Evolutionary conservation across 805 yeast species (phyloP), one percentile per base, ranked within the genome.

Genomic region (Maudiozyma pseudohumilis): DNA sequence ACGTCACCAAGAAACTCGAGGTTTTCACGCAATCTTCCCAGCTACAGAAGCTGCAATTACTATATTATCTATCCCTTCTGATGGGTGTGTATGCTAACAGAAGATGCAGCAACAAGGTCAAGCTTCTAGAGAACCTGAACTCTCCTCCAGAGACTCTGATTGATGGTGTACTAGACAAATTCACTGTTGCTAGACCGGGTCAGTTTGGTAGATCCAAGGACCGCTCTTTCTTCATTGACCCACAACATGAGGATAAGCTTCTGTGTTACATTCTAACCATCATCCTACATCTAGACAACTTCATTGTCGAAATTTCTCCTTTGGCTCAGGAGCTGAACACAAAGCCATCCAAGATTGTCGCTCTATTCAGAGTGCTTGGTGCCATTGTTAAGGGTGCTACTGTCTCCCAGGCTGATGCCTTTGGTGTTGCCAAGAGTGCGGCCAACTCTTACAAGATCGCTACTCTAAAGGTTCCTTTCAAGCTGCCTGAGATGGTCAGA

Each of bases 171-270:
- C 61, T 92, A 42, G 71, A 71, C 35, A 70, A 81, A 42, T 92
- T 86, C 60, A 73, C 96, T 11, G 72, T 79, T 21, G 53, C 71
- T 22, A 74, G 72, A 49, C 69, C 84, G 6, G 75, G 83, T 6
- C 71, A 68, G 36, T 71, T 75, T 44, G 94, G 92, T 40, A 77
- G 74, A 58, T 64, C 82, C n/a, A 80, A 79, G 55, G 86, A 80
- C 44, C 73, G 79, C 48, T 70, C 80, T n/a, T 89, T 74, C 56
- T 67, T 73, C 44, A 74, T 92, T 43, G 96, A 92, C 54, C 96
- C 97, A 29, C 80, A 75, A 50, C 74, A 76, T 53, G 95, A 86
- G 59, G 95, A 86, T 62, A 86, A 81, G 61, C 66, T 92, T 34
- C 65, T 92, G 47, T 82, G 95, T 60, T 80, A 75, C 61, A 66